Percentiles rank a stretch among this genome's conserved stretches.
phyloP scores from a whole-genome alignment of 2,329 filamentous ascomycete genomes.

The Hypoxylon sp. region DNA sequence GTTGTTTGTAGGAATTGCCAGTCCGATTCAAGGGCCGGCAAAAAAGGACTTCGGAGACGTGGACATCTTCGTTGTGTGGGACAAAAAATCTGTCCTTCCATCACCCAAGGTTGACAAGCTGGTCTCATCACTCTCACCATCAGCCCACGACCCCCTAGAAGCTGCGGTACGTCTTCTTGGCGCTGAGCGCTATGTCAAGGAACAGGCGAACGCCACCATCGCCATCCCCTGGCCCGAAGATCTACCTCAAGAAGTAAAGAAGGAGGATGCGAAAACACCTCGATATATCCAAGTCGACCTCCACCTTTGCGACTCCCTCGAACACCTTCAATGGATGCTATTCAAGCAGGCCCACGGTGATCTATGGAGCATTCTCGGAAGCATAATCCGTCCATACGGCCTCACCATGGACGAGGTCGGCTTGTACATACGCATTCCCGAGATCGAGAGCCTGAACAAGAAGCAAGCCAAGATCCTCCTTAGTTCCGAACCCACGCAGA shows the following conservation, averaged over 20 bases:
- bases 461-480: constrained; percentile 73
- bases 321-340: constrained; percentile 71
- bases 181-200: constrained; percentile 60
- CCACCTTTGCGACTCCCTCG: constrained; percentile 63
- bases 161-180: constrained; percentile 60
- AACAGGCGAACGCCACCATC: constrained; percentile 53
- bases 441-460: constrained; percentile 74
- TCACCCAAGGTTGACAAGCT: not conserved
- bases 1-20: constrained; percentile 69
- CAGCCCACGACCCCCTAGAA: constrained; percentile 40
- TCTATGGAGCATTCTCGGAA: constrained; percentile 74
- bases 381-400: constrained; percentile 74
- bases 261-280: constrained; percentile 23
- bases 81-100: constrained; percentile 45
- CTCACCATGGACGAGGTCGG: constrained; percentile 76
- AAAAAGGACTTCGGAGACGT: constrained; percentile 81
- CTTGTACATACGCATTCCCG: constrained; percentile 75
- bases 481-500: constrained; percentile 67
- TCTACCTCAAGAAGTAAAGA: constrained; percentile 10
- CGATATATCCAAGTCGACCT: constrained; percentile 79
- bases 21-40: constrained; percentile 77
- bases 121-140: not conserved
- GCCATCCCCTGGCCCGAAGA: constrained; percentile 70
- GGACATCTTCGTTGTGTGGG: constrained; percentile 73
- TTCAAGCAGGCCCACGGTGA: constrained; percentile 83